phyloP scores from a whole-genome alignment of 1,284 basidiomycete genomes.

The Paramarasmius palmivorus region DNA sequence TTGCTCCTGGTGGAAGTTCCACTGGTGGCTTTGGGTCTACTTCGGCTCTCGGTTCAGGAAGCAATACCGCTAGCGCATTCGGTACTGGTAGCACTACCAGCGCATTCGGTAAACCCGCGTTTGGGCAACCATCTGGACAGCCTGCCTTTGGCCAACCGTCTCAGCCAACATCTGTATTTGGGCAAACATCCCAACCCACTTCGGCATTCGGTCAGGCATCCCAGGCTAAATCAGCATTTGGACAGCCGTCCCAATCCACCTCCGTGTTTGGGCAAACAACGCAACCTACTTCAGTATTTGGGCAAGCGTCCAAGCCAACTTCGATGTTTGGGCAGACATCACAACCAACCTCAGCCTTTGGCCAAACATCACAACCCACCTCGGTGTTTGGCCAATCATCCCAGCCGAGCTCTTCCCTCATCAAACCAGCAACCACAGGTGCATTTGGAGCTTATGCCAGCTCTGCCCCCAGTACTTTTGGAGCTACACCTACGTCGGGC shows the following conservation, averaged over 20 bases:
- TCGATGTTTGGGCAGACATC: constrained; percentile 37
- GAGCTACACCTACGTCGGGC: constrained; percentile 11
- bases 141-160: constrained; percentile 18
- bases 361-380: constrained; percentile 21
- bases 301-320: constrained; percentile 32
- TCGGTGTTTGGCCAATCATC: constrained; percentile 33
- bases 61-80: constrained; percentile 1
- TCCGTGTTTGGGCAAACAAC: constrained; percentile 44
- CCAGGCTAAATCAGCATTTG: constrained; percentile 33
- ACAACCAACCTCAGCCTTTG: constrained; percentile 15
- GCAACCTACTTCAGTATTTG: constrained; percentile 38
- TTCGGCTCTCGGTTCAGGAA: constrained; percentile 8
- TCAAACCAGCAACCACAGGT: constrained; percentile 31
- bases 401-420: constrained; percentile 19
- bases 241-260: constrained; percentile 26
- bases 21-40: constrained; percentile 10
- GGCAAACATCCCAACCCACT: constrained; percentile 7
- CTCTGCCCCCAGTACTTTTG: constrained; percentile 23
- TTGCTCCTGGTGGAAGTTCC: constrained; percentile 4
- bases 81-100: constrained; percentile 9
- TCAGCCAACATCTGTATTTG: constrained; percentile 27
- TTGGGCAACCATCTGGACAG: constrained; percentile 12
- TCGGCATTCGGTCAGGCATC: constrained; percentile 21
- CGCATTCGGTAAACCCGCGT: constrained; percentile 20
- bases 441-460: constrained; percentile 35